Percentiles rank a stretch among this genome's conserved stretches.
phyloP scores from a whole-genome alignment of 2,329 filamentous ascomycete genomes.

The Stylonectria norvegica region DNA sequence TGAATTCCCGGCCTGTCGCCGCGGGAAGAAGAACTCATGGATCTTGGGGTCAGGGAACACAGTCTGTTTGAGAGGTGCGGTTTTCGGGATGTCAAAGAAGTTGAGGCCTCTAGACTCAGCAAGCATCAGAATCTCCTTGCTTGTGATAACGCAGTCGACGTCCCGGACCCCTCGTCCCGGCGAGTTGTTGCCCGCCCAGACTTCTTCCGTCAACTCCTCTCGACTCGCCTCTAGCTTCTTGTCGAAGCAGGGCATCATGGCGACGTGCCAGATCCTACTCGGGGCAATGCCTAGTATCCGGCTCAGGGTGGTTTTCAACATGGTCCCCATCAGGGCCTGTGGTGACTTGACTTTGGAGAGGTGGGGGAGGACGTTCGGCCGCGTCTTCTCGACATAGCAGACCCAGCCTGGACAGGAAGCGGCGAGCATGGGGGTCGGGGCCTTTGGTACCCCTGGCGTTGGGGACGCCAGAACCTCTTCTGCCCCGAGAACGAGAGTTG shows the following conservation, averaged over 20 bases:
- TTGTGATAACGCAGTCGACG: constrained; percentile 97
- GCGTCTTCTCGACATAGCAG: constrained; percentile 97
- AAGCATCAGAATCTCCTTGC: constrained; percentile 88
- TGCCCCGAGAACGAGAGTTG: constrained; percentile 74
- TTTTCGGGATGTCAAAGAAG: constrained; percentile 68
- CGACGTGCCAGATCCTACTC: constrained; percentile 86
- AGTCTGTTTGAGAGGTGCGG: constrained; percentile 43
- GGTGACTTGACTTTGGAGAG: constrained; percentile 90
- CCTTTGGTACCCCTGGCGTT: constrained; percentile 16
- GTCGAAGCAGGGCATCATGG: constrained; percentile 98
- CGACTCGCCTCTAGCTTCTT: constrained; percentile 97
- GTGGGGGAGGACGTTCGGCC: constrained; percentile 88
- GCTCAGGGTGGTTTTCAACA: constrained; percentile 83
- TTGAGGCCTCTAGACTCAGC: constrained; percentile 75
- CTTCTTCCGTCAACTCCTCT: constrained; percentile 79
- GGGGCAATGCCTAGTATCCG: constrained; percentile 68
- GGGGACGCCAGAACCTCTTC: constrained; percentile 59
- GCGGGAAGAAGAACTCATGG: constrained; percentile 70
- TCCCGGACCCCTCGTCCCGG: constrained; percentile 66
- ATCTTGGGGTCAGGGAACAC: constrained; percentile 72
- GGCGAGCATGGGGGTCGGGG: constrained; percentile 65
- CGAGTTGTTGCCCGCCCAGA: constrained; percentile 58
- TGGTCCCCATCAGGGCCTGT: constrained; percentile 84
- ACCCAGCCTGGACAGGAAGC: constrained; percentile 97
- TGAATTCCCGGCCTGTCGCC: constrained; percentile 40